Base-by-base conservation (phyloP, 805 yeast genomes). In the Saccharomycopsis oosterbeekiorum region DNA sequence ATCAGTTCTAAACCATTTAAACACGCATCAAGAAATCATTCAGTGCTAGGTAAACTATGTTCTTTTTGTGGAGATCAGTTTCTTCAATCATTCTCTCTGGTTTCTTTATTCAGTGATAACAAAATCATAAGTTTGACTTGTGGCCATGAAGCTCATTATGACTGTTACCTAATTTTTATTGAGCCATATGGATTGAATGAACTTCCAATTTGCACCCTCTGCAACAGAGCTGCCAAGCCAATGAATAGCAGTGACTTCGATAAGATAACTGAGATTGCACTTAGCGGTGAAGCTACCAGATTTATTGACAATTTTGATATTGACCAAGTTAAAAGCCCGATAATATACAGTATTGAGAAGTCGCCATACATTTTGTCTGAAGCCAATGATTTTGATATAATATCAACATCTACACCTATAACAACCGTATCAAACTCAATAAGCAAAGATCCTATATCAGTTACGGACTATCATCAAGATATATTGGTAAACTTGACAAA, bases 61-160 rank as follows among this genome's bases (percentile, higher is more conserved):
- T 47, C 29, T 4, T 47, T 47, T 24, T 47, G 53, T 21, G 53
- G 53, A 10, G 53, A 47, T 4, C 53, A 47, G 21, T 47, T 47
- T 47, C 34, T 24, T 11, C 53, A 47, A 3, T 21, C 34, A 24
- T 47, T 47, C 12, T 47, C 53, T 12, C 53, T 47, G 53, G 34
- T 24, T 11, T 47, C 53, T 47, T n/a, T 47, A 47, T 47, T 47
- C n/a, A 47, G 34, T 47, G 53, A 47, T 21, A 47, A 60, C 19
- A 57, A 60, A 26, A 57, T 60, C 9, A 53, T 63, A n/a, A 24
- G 12, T 5, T 41, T 63, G 11, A 42, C 51, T 2, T 64, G 66
- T 56, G 59, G 57, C 17, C 66, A 64, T 54, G 58, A 56, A 15
- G 60, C 61, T 29, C 66, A 64, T 56, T 57, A 26, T 42, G 61